phyloP scores from a whole-genome alignment of 352 stramenopile genomes.

The Saprolegnia diclina region DNA sequence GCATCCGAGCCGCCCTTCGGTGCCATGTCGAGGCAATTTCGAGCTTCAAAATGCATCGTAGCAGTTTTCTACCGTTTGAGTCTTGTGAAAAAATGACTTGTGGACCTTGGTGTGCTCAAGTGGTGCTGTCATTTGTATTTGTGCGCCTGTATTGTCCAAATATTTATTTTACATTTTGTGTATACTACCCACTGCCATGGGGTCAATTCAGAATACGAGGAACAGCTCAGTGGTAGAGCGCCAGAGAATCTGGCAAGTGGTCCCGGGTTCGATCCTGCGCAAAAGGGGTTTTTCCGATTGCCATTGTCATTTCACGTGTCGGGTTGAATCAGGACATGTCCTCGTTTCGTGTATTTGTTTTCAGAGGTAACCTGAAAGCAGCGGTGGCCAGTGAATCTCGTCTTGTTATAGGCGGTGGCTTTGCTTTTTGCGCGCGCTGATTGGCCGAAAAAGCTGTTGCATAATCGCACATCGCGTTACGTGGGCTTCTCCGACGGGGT shows the following conservation, averaged over 20 bases:
- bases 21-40: too few species aligned
- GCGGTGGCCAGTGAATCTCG: not conserved
- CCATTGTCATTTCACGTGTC: conserved; percentile 17
- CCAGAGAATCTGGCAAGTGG: not conserved
- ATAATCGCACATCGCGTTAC: conserved; percentile 15
- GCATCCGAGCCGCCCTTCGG: too few species aligned
- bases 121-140: not conserved
- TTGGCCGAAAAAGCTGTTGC: conserved; percentile 1
- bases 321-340: not conserved
- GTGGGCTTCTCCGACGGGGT: not conserved
- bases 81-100: too few species aligned
- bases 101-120: too few species aligned
- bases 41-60: too few species aligned
- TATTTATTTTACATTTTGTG: too few species aligned
- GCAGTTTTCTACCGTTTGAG: too few species aligned
- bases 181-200: not conserved
- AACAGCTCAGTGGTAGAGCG: conserved; percentile 10
- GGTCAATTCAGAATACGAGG: not conserved
- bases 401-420: not conserved
- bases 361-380: not conserved
- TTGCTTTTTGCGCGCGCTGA: not conserved
- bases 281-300: conserved; percentile 13
- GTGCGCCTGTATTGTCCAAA: not conserved
- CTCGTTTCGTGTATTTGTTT: conserved; percentile 4
- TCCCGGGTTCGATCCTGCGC: not conserved